Conservation (phyloP, 1,284 basidiomycete species). For the Tilletia caries region DNA sequence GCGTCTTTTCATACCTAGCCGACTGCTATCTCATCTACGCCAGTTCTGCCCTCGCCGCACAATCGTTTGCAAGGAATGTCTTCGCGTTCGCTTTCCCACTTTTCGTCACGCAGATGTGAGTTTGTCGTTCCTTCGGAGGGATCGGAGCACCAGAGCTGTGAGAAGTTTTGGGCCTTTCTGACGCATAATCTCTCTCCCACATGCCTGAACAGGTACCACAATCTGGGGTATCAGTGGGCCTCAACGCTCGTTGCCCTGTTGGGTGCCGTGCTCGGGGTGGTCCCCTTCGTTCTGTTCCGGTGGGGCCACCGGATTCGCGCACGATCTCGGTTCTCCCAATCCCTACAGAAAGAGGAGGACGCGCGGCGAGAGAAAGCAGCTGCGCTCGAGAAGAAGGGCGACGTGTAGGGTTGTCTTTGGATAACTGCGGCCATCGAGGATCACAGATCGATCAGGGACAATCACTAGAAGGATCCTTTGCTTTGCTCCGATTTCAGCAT, state of each 20-base stretch:
- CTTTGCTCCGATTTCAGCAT: no score
- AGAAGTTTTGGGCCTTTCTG: no score
- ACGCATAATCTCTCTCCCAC: constrained; percentile 51
- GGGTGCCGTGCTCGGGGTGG: constrained; percentile 34
- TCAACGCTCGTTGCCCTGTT: constrained; percentile 43
- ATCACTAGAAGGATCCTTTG: no score
- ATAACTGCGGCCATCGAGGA: no score
- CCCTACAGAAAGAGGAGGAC: not conserved
- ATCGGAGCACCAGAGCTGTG: not conserved
- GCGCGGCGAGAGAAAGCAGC: not conserved
- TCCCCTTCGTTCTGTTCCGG: constrained; percentile 43
- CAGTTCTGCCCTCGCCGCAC: constrained; percentile 42
- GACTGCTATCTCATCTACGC: constrained; percentile 49
- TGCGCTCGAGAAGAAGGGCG: not conserved
- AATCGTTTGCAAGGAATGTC: constrained; percentile 35
- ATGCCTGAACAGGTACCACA: constrained; percentile 32
- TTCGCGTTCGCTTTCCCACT: constrained; percentile 34
- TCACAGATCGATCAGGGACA: no score
- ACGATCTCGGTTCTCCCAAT: constrained; percentile 24
- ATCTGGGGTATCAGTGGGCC: constrained; percentile 41
- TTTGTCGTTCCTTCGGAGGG: not conserved
- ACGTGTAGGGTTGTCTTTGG: no score
- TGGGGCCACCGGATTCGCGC: constrained; percentile 41
- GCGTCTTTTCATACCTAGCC: constrained; percentile 32
- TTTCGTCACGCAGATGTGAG: constrained; percentile 20